A percentile compares a stretch with the other conserved stretches of the same genome.
Evolutionary conservation across 192 early-diverging fungal species (phyloP).

Genomic region (Coemansia sp.): DNA sequence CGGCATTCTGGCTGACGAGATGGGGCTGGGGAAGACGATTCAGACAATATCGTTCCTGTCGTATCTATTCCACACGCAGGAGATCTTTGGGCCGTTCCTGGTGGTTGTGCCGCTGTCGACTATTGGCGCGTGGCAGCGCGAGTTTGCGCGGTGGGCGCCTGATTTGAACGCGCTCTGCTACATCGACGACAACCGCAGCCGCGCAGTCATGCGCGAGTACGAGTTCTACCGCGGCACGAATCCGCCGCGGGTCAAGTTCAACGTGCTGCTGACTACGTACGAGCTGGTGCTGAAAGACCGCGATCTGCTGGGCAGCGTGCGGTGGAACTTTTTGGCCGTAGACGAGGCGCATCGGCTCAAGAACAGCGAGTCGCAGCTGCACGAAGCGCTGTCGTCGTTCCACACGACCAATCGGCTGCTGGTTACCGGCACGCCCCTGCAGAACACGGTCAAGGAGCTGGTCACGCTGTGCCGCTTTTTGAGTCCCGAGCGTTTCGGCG

Average conservation of each 20-base stretch:
- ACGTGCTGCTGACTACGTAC: conserved; percentile 93
- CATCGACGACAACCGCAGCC: conserved; percentile 77
- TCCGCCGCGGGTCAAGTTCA: conserved; percentile 70
- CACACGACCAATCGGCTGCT: conserved; percentile 86
- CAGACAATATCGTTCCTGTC: conserved; percentile 94
- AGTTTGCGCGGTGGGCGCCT: conserved; percentile 94
- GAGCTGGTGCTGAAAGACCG: conserved; percentile 94
- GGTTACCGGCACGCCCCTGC: conserved; percentile 98
- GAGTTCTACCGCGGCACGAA: conserved; percentile 76
- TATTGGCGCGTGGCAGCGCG: conserved; percentile 91
- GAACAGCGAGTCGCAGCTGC: conserved; percentile 91
- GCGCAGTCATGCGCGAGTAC: conserved; percentile 88
- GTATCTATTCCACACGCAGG: conserved; percentile 80
- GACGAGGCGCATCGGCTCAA: conserved; percentile 99
- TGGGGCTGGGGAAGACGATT: conserved; percentile 95
- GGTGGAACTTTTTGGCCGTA: conserved; percentile 92
- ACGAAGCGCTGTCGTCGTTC: conserved; percentile 87
- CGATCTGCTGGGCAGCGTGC: conserved; percentile 71
- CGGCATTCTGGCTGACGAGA: conserved; percentile 96
- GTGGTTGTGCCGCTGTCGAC: conserved; percentile 97
- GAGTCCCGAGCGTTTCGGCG: conserved; percentile 86
- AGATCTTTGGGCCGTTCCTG: conserved; percentile 91
- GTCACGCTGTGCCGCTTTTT: conserved; percentile 89
- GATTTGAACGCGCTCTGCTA: conserved; percentile 90
- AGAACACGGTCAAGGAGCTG: conserved; percentile 96